Conservation (phyloP, 768 basidiomycete genomes). For the Collybia nuda region DNA sequence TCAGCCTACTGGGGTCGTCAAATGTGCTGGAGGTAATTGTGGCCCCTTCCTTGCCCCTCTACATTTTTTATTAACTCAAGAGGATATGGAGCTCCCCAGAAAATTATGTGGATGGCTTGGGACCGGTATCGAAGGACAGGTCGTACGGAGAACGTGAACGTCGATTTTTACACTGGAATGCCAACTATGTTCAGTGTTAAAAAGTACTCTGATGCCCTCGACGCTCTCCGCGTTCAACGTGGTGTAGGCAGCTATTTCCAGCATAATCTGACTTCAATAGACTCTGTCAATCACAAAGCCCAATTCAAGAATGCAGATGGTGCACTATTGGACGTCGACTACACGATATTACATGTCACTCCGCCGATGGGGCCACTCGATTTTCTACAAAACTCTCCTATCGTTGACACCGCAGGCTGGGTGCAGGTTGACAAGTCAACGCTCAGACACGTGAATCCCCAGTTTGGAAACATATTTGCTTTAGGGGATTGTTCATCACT, state of each 20-base stretch:
- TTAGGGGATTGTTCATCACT: conserved; percentile 91
- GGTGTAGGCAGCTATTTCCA: conserved; percentile 80
- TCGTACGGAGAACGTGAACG: conserved; percentile 53
- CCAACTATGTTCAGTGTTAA: conserved; percentile 97
- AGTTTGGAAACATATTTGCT: conserved; percentile 81
- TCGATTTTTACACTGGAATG: conserved; percentile 88
- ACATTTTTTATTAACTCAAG: background rate
- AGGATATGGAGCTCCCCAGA: conserved; percentile 66
- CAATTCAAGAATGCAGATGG: conserved; percentile 83
- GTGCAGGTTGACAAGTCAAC: conserved; percentile 83
- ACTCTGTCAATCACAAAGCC: conserved; percentile 69
- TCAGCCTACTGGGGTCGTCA: conserved; percentile 89
- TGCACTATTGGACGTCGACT: conserved; percentile 68
- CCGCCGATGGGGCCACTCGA: conserved; percentile 93
- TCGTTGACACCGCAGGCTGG: conserved; percentile 85
- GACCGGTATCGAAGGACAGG: conserved; percentile 69
- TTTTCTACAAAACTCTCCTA: conserved; percentile 72
- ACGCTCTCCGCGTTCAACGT: conserved; percentile 74
- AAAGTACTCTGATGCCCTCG: conserved; percentile 89
- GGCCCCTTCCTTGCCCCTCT: background rate
- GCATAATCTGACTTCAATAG: conserved; percentile 79
- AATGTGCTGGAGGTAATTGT: conserved; percentile 82
- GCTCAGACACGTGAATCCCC: conserved; percentile 80
- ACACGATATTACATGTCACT: conserved; percentile 79
- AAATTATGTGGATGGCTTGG: conserved; percentile 98